These are phyloP conservation scores for Phytophthora tentaculata DNA, from an alignment of 352 stramenopile genomes.

Conservation along the genomic window DNA sequence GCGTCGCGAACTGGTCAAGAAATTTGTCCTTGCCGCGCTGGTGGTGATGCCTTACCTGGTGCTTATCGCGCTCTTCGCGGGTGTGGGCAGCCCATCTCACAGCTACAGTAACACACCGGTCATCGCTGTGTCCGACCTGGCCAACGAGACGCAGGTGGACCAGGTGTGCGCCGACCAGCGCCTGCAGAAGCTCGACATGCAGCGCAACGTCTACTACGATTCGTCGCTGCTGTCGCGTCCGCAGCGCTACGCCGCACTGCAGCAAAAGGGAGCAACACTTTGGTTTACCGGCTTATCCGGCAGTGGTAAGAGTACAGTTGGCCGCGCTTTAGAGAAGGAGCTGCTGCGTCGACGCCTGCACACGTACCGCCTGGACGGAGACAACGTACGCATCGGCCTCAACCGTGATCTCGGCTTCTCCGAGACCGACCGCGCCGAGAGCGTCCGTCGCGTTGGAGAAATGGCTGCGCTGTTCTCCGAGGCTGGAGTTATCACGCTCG, in stretches of 20 bases:
- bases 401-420: conserved; percentile 98
- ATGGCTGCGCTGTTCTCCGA: conserved; percentile 97
- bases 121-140: conserved; percentile 14
- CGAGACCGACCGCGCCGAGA: conserved; percentile 95
- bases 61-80: conserved; percentile 59
- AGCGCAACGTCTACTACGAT: conserved; percentile 87
- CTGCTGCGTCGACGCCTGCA: conserved; percentile 95
- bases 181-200: conserved; percentile 69
- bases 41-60: conserved; percentile 71
- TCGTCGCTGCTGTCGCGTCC: conserved; percentile 71
- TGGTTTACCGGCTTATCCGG: conserved; percentile 99
- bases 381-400: conserved; percentile 98
- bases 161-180: conserved; percentile 64
- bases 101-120: background rate
- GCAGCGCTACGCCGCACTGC: conserved; percentile 72
- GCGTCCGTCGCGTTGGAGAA: conserved; percentile 96
- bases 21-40: conserved; percentile 55
- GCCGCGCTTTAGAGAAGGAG: conserved; percentile 95
- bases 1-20: conserved; percentile 59
- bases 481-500: conserved; percentile 96
- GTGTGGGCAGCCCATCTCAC: conserved; percentile 24
- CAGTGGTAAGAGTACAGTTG: conserved; percentile 98
- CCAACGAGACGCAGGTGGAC: conserved; percentile 45
- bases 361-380: conserved; percentile 97
- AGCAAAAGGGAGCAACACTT: conserved; percentile 97